Evolutionary conservation across 2,329 filamentous ascomycete species (phyloP).

Genomic region (Fusarium vanettenii): DNA sequence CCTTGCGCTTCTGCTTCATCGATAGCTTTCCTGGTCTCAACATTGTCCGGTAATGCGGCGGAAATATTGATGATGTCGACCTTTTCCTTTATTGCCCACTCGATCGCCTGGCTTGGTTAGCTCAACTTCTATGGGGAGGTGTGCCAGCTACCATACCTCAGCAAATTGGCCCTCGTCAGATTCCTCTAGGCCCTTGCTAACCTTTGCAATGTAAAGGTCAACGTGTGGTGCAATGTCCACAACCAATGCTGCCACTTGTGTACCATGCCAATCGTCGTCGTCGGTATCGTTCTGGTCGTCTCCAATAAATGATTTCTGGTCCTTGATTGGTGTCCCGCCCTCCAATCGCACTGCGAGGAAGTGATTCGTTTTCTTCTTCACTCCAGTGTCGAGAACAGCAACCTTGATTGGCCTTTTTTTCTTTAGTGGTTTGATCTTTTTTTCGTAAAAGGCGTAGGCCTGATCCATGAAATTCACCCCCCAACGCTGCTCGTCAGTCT

Average conservation of each 20-base stretch:
- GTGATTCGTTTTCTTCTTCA: background rate
- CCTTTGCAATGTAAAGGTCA: slow-evolving; percentile 18
- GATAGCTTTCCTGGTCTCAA: too few species aligned
- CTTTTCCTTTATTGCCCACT: too few species aligned
- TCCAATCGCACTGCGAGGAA: background rate
- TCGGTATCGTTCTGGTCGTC: background rate
- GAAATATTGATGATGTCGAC: too few species aligned
- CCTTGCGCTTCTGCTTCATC: too few species aligned
- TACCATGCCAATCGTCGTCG: slow-evolving; percentile 7
- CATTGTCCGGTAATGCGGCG: too few species aligned
- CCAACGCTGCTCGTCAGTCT: too few species aligned
- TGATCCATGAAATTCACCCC: background rate
- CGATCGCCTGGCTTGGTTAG: too few species aligned
- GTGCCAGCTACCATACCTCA: too few species aligned
- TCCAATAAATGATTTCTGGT: background rate
- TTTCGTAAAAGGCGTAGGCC: background rate
- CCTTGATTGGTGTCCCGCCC: background rate
- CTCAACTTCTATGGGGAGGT: too few species aligned
- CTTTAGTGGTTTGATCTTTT: background rate
- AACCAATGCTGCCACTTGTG: slow-evolving; percentile 1
- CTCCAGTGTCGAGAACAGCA: slow-evolving; percentile 10
- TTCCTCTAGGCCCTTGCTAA: too few species aligned
- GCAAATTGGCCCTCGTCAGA: too few species aligned
- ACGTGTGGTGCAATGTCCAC: slow-evolving; percentile 7
- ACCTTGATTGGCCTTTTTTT: slow-evolving; percentile 2